These are phyloP conservation scores for Davidsoniella neocaledoniae DNA, from an alignment of 2,329 filamentous ascomycete genomes.

Conservation along the genomic window DNA sequence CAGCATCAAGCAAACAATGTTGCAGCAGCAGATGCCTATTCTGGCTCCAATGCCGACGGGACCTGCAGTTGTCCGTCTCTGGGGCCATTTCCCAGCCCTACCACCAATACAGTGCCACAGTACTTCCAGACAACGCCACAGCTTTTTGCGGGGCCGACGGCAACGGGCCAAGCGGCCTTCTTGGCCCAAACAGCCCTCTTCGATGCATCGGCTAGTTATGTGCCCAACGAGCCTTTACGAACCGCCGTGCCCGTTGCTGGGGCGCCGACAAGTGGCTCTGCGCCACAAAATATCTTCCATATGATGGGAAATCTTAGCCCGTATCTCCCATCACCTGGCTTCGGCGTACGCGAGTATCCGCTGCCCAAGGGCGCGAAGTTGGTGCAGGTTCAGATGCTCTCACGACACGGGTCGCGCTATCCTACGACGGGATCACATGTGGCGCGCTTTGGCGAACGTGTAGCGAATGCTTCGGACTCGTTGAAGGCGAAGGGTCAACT, in stretches of 20 bases:
- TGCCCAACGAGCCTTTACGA: constrained; percentile 53
- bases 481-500: constrained; percentile 41
- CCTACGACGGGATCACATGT: constrained; percentile 45
- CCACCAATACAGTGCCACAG: constrained; percentile 34
- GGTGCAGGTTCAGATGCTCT: constrained; percentile 53
- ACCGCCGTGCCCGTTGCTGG: constrained; percentile 52
- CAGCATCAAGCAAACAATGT: background rate
- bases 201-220: constrained; percentile 42
- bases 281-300: constrained; percentile 43
- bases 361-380: constrained; percentile 51
- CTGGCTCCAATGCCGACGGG: background rate
- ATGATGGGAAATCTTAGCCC: constrained; percentile 53
- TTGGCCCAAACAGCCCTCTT: constrained; percentile 54
- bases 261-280: constrained; percentile 32
- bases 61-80: too few species aligned
- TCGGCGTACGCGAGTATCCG: constrained; percentile 56
- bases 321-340: constrained; percentile 55
- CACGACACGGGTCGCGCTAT: constrained; percentile 57
- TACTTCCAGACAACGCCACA: constrained; percentile 47
- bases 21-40: background rate
- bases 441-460: constrained; percentile 35
- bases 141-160: constrained; percentile 46
- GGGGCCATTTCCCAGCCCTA: constrained; percentile 1
- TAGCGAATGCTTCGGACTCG: constrained; percentile 35
- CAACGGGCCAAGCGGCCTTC: constrained; percentile 54